phyloP scores from a whole-genome alignment of 2,329 filamentous ascomycete species.

The Arthrobotrys pseudoclavata region DNA sequence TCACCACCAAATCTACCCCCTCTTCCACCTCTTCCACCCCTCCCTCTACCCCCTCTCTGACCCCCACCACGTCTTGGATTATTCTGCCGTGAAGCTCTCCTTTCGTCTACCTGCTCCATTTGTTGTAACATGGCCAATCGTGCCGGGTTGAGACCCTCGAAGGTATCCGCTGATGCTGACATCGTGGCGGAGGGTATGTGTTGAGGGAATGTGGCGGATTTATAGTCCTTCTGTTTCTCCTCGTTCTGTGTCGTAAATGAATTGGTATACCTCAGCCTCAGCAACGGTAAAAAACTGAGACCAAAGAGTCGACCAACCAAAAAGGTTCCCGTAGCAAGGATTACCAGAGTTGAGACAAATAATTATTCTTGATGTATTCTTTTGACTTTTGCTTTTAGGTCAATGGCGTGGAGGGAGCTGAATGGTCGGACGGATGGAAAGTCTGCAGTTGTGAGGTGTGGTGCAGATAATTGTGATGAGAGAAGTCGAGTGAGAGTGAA shows the following conservation, averaged over 20 bases:
- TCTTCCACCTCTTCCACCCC: conserved; percentile 37
- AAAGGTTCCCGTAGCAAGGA: not conserved
- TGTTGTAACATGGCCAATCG: conserved; percentile 55
- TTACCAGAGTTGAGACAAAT: not conserved
- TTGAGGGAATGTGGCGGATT: conserved; percentile 3
- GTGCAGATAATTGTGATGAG: not conserved
- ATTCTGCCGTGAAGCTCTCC: conserved; percentile 8
- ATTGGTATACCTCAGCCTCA: not conserved
- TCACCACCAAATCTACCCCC: conserved; percentile 4
- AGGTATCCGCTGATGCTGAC: conserved; percentile 30
- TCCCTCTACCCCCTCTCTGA: not conserved
- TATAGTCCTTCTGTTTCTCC: conserved; percentile 5
- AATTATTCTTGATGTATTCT: not conserved
- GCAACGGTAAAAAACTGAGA: not conserved
- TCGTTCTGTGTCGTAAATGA: not conserved
- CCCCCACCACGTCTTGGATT: not conserved
- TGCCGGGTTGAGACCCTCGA: conserved; percentile 47
- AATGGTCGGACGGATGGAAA: conserved; percentile 32
- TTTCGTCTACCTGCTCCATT: conserved; percentile 24
- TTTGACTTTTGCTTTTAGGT: not conserved
- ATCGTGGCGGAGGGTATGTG: conserved; percentile 16
- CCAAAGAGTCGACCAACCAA: not conserved
- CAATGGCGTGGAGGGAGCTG: conserved; percentile 41
- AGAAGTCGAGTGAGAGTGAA: not conserved
- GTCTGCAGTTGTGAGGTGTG: conserved; percentile 9